phyloP scores from a whole-genome alignment of 331 rosid genomes.

The Spiraea crenata region DNA sequence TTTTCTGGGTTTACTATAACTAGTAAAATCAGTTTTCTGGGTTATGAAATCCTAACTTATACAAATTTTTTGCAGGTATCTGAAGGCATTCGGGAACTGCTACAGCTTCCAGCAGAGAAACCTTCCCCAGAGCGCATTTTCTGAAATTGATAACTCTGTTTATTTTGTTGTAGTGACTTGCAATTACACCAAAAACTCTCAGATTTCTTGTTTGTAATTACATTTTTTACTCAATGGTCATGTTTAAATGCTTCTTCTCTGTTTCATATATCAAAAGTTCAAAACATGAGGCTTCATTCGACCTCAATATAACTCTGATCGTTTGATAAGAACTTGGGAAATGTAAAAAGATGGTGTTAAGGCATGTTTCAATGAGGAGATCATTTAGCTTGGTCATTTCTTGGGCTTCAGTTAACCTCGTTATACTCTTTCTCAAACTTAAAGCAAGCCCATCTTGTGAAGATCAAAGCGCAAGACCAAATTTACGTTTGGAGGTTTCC shows the following conservation, averaged over 20 bases:
- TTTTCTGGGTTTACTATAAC: not conserved
- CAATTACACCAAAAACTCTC: not conserved
- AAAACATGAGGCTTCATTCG: not conserved
- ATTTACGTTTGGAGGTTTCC: too few relatives aligned
- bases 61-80: constrained; percentile 52
- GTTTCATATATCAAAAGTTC: not conserved
- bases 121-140: constrained; percentile 39
- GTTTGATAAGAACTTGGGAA: too few relatives aligned
- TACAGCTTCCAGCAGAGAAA: constrained; percentile 78
- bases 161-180: not conserved
- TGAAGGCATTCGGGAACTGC: constrained; percentile 82
- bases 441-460: too few relatives aligned
- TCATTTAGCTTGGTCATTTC: not conserved
- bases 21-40: not conserved
- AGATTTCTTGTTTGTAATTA: not conserved
- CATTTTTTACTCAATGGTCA: not conserved
- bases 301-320: too few relatives aligned
- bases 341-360: too few relatives aligned
- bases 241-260: not conserved
- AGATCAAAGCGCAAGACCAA: too few relatives aligned
- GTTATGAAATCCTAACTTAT: constrained; percentile 5
- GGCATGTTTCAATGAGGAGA: too few relatives aligned
- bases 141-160: constrained; percentile 18
- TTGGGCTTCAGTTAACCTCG: not conserved
- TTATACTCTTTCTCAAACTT: not conserved